Evolutionary conservation across 345 rosid genomes (phyloP).

Genomic region (Crucihimalaya himalaica): DNA sequence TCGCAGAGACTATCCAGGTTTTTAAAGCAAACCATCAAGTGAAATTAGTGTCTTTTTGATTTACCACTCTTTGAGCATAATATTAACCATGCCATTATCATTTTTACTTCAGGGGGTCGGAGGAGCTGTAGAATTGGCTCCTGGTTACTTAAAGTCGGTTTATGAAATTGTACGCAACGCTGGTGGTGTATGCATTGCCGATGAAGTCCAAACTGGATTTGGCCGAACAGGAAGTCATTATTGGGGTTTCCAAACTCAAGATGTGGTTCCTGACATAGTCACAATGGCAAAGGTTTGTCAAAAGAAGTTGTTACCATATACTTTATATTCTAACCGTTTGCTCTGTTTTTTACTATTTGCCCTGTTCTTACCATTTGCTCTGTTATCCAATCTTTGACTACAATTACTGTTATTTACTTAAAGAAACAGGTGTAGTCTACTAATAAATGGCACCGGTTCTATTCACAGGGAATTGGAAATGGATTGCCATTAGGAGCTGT

Average conservation of each 20-base stretch:
- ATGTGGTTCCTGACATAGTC: conserved; percentile 90
- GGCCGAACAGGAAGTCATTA: conserved; percentile 93
- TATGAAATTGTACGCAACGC: conserved; percentile 81
- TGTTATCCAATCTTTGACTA: conserved; percentile 2
- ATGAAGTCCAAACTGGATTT: conserved; percentile 96
- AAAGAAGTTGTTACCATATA: not conserved
- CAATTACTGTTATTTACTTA: not conserved
- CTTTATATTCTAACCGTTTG: conserved; percentile 1
- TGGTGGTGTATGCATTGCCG: conserved; percentile 93
- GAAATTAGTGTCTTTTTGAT: not conserved
- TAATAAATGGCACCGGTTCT: not conserved
- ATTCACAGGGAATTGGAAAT: conserved; percentile 79
- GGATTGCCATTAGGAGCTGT: conserved; percentile 96
- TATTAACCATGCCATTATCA: conserved; percentile 15
- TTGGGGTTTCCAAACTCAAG: conserved; percentile 95
- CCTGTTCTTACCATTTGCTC: conserved; percentile 7
- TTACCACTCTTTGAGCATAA: not conserved
- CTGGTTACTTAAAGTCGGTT: conserved; percentile 80
- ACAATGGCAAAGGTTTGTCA: conserved; percentile 92
- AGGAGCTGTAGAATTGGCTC: conserved; percentile 95
- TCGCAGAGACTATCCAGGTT: conserved; percentile 95
- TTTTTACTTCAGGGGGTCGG: conserved; percentile 71
- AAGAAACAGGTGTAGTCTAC: not conserved
- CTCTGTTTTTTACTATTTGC: too few relatives aligned
- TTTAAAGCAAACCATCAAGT: not conserved